Conservation (phyloP, 2,329 filamentous ascomycete species). For the Macroventuria anomochaeta region DNA sequence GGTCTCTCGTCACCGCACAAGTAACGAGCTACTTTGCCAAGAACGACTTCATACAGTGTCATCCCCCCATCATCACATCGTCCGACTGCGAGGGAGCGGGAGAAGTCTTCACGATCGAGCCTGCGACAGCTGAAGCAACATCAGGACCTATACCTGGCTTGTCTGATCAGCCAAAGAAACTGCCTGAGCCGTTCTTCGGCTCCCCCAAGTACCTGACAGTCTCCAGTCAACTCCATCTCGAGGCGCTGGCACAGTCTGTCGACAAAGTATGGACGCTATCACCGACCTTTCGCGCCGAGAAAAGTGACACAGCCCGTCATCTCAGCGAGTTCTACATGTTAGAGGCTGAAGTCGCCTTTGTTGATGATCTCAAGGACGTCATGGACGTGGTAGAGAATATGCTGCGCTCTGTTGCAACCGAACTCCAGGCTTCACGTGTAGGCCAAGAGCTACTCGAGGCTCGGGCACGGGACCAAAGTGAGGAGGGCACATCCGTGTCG, state of each 20-base stretch:
- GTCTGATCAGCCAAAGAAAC: conserved; percentile 32
- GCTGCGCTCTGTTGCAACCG: conserved; percentile 65
- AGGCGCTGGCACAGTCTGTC: conserved; percentile 86
- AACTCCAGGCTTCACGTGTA: conserved; percentile 58
- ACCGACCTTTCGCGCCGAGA: conserved; percentile 85
- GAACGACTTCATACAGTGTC: conserved; percentile 78
- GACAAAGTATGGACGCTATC: conserved; percentile 93
- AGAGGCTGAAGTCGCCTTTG: conserved; percentile 86
- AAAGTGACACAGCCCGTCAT: conserved; percentile 89
- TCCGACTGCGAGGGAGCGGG: conserved; percentile 97
- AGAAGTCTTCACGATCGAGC: conserved; percentile 79
- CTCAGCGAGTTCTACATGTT: conserved; percentile 99
- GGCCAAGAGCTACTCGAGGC: conserved; percentile 63
- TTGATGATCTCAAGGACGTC: conserved; percentile 70
- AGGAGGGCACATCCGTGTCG: conserved; percentile 49
- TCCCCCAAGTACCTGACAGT: conserved; percentile 94
- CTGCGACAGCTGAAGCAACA: conserved; percentile 21
- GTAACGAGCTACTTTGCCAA: conserved; percentile 77
- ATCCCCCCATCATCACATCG: conserved; percentile 93
- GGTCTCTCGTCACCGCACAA: conserved; percentile 78
- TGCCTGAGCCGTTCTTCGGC: conserved; percentile 72
- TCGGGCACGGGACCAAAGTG: conserved; percentile 43
- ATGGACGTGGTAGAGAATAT: conserved; percentile 84
- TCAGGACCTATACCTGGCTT: conserved; percentile 24
- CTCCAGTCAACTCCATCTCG: conserved; percentile 91